Base-by-base conservation (phyloP, 148 eudicot species). In the Silene conica region DNA sequence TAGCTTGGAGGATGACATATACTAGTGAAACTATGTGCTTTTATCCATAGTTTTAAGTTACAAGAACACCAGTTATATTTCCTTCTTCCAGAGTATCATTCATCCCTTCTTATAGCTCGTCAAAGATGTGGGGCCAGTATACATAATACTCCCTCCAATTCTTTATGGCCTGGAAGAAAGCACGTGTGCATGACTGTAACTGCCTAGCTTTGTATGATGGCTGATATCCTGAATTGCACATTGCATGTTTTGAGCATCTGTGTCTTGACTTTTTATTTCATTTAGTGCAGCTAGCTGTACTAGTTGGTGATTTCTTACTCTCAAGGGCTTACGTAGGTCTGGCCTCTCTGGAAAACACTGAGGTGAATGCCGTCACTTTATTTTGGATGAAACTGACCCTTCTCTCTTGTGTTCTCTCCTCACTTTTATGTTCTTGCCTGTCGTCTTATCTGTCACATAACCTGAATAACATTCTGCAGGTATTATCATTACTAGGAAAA, bases 401-500 rank as follows among this genome's bases (percentile, higher is more conserved):
- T 69, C n/a, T 46, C 56, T 67, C n/a, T 20, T 2, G 16, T 2
- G 54, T 21, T 46, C 56, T 68, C 54, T 20, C 34, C 22, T 46
- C 54, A 25, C 20, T 25, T 52, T 2, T 16, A 1, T 22, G 60
- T 23, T 25, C 59, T 69, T 23, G 43, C 59, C n/a, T 52, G n/a
- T 69, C 72, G 14, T 34, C 34, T 48, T 14, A 26, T 4, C 25
- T 41, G 25, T n/a, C n/a, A n/a, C n/a, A n/a, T 18, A 31, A 31
- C 5, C 34, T 31, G 34, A 31, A 34, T 19, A 52, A 10, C 5
- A 15, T 54, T 75, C 28, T 75, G 70, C 76, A 94, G 97, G 98
- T 91, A 80, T 97, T 94, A 54, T 81, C 98, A 25, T 85, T 94
- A 65, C 58, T 94, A 74, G 98, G 97, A 19, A 83, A 80, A 74